phyloP scores from a whole-genome alignment of 257 asterid genomes.

The Voacanga thouarsii region DNA sequence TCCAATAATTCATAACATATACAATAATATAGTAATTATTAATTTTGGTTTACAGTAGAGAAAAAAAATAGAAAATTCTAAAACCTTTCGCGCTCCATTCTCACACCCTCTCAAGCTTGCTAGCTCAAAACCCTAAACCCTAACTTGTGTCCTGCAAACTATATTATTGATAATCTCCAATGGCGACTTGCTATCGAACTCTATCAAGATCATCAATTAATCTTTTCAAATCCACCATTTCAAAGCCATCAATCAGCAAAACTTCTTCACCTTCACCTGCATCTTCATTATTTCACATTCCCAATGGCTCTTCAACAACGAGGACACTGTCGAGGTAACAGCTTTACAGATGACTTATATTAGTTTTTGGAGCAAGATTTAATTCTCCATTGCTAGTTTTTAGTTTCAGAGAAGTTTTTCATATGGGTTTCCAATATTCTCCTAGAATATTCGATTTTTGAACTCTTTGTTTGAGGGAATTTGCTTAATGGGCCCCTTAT shows the following conservation, averaged over 20 bases:
- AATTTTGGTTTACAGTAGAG: neutral
- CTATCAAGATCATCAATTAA: constrained; percentile 66
- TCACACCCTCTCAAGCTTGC: neutral
- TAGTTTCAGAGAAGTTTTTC: neutral
- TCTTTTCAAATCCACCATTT: constrained; percentile 48
- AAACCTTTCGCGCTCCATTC: neutral
- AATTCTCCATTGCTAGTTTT: neutral
- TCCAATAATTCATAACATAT: too few species aligned
- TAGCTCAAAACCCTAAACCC: constrained; percentile 33
- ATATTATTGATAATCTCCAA: constrained; percentile 10
- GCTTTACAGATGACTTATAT: neutral
- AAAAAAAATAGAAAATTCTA: neutral
- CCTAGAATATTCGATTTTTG: constrained; percentile 15
- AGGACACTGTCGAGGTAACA: constrained; percentile 33
- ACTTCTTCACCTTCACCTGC: constrained; percentile 21
- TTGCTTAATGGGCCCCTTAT: neutral
- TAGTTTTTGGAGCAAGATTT: neutral
- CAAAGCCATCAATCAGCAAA: constrained; percentile 39
- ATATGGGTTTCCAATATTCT: neutral
- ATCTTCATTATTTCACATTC: constrained; percentile 16
- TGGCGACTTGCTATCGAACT: constrained; percentile 67
- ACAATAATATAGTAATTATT: too few species aligned
- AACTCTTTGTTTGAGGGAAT: neutral
- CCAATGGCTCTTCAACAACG: constrained; percentile 6
- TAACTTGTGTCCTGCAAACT: neutral